These are phyloP conservation scores for Achaetomium macrosporum DNA, from an alignment of 2,329 filamentous ascomycete genomes.

Conservation along the genomic window DNA sequence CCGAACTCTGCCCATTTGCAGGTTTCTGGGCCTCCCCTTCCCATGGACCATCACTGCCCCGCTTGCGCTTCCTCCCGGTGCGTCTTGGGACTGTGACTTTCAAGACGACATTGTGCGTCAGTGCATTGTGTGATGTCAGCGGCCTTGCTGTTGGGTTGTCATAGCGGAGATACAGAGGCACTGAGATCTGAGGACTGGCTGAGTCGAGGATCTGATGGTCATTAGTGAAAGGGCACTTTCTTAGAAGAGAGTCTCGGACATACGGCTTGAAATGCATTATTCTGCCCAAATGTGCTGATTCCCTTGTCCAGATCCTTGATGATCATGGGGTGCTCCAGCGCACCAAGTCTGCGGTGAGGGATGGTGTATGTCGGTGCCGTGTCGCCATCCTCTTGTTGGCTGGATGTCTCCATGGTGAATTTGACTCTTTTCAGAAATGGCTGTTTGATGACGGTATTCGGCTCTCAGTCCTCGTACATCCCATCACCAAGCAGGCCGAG, in stretches of 20 bases:
- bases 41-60: slow-evolving; percentile 65
- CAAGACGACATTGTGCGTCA: slow-evolving; percentile 77
- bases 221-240: neutral
- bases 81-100: slow-evolving; percentile 81
- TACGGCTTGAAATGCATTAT: slow-evolving; percentile 35
- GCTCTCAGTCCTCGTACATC: neutral
- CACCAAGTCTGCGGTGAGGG: slow-evolving; percentile 34
- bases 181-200: slow-evolving; percentile 39
- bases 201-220: slow-evolving; percentile 41
- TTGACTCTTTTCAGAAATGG: neutral
- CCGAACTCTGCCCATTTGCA: slow-evolving; percentile 18
- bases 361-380: slow-evolving; percentile 34
- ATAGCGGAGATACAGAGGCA: slow-evolving; percentile 71
- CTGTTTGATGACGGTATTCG: neutral
- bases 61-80: slow-evolving; percentile 80
- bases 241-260: neutral
- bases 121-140: slow-evolving; percentile 67
- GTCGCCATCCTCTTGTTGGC: slow-evolving; percentile 12
- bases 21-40: slow-evolving; percentile 37
- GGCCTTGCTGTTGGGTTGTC: slow-evolving; percentile 75
- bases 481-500: no score
- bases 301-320: slow-evolving; percentile 37
- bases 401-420: slow-evolving; percentile 5
- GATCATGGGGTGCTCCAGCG: slow-evolving; percentile 41
- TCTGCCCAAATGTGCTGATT: slow-evolving; percentile 36